These are phyloP conservation scores for Scutellaria baicalensis DNA, from an alignment of 257 asterid genomes.

Conservation along the genomic window DNA sequence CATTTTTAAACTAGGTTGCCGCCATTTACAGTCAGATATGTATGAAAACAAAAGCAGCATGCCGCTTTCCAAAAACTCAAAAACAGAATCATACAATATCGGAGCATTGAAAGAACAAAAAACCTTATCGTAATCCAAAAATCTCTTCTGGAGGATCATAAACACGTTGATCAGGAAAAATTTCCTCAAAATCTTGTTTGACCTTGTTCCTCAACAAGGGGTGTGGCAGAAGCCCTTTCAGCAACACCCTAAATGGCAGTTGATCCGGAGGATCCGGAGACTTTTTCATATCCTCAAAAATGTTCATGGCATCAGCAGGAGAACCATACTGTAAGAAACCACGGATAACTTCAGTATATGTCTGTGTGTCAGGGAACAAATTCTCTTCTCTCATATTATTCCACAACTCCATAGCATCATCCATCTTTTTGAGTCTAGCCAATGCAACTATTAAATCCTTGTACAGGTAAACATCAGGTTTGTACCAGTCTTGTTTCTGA, in stretches of 20 bases:
- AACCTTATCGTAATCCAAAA: constrained; percentile 78
- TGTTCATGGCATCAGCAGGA: constrained; percentile 97
- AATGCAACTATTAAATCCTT: constrained; percentile 80
- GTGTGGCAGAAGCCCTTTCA: constrained; percentile 94
- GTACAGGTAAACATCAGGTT: constrained; percentile 71
- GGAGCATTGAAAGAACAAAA: neutral
- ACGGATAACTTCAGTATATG: constrained; percentile 87
- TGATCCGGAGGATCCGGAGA: constrained; percentile 93
- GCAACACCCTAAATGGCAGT: constrained; percentile 75
- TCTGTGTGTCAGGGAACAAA: constrained; percentile 79
- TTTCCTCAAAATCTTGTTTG: constrained; percentile 91
- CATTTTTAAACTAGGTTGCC: no score
- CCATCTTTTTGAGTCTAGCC: constrained; percentile 79
- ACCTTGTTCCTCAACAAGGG: constrained; percentile 88
- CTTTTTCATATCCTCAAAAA: constrained; percentile 86
- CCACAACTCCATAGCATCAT: constrained; percentile 79
- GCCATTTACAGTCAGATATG: no score
- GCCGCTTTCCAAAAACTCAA: neutral
- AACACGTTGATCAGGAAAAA: constrained; percentile 79
- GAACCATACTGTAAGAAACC: constrained; percentile 92
- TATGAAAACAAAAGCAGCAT: neutral
- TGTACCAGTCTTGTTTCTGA: constrained; percentile 82
- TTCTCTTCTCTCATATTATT: constrained; percentile 74
- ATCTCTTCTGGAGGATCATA: constrained; percentile 97
- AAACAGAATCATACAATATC: neutral